Evolutionary conservation across 805 yeast species (phyloP), one percentile per base, ranked within the genome.

Genomic region (Hanseniaspora jakobsenii): DNA sequence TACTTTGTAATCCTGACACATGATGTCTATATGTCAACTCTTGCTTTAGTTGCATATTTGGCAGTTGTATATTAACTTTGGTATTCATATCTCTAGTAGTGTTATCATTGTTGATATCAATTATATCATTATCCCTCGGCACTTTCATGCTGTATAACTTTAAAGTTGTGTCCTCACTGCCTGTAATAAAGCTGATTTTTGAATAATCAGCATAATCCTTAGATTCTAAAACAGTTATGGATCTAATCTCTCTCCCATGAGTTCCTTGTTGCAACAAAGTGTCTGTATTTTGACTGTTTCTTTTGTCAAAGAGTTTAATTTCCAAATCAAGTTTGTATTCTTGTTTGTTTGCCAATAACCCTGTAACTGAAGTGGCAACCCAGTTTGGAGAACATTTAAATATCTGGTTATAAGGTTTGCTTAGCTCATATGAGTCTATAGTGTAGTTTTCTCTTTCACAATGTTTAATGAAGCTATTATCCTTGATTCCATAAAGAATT

Each of bases 181-280:
- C 97, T 4, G 89, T 76, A 26, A 83, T 70, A 17, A 85, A 55
- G 3, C 81, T 53, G 3, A 47, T 36, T 18, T 53, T 61, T 0
- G 62, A 62, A 14, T 30, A 21, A 38, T 61, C 59, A n/a, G n/a
- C n/a, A n/a, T n/a, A n/a, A n/a, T n/a, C n/a, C n/a, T n/a, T n/a
- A n/a, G n/a, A n/a, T n/a, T 50, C 51, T 29, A 73, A 67, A n/a
- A 78, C 66, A 2, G 81, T 69, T 13, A 87, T 65, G 46, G 77
- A 82, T 52, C 98, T 69, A 5, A 89, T 73, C 59, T 91, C 98
- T 50, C 97, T 71, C 1, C 98, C 98, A 59, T 91, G 97, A 1
- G 84, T 69, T 0, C 96, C 95, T 8, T 68, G 63, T 28, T 65
- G 65, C 10, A 42, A 29, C 21, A 78, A 54, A 7, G 66, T 49